Evolutionary conservation across 345 rosid genomes (phyloP), one percentile per base, ranked within the genome.

Genomic region (Kernera saxatilis): DNA sequence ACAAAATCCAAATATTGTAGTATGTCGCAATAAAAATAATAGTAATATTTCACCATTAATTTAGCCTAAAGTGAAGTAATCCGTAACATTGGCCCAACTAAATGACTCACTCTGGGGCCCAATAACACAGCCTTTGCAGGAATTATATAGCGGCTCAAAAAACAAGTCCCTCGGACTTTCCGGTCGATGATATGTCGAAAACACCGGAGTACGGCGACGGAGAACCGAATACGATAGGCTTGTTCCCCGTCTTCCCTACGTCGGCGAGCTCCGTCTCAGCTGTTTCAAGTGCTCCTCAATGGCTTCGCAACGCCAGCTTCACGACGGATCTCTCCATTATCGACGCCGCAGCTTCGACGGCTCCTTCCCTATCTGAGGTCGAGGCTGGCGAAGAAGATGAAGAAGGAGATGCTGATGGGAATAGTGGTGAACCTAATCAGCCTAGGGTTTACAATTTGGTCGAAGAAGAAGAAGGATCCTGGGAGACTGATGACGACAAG

Each of bases 251-350:
- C 39, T 76, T 81, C 21, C 70, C 77, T 40, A 58, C 78, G 45
- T 32, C 67, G 45, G 3, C 77, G 27, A 55, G 51, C 58, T 41
- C 77, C 58, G 14, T 78, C 43, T 32, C 83, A 29, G 9, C 73
- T 58, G n/a, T 59, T 33, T 48, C 62, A 19, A 39, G 17, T 70
- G 53, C 56, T 30, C 69, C 82, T 61, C 83, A 78, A 72, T 94
- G 99, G 99, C 93, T 94, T 62, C 78, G 76, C 78, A 91, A 89
- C 87, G 59, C 87, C 66, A 94, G 98, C 86, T 94, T 94, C 88
- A 79, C 87, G 41, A 64, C 80, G 73, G 90, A 89, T 77, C 79
- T 84, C 63, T 77, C 96, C 62, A 71, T 79, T 70, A 74, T 88
- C 62, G 72, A 85, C 82, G 82, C 79, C 46, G 75, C 84, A 39